phyloP scores from a whole-genome alignment of 768 basidiomycete genomes.

The Mycena epipterygia region DNA sequence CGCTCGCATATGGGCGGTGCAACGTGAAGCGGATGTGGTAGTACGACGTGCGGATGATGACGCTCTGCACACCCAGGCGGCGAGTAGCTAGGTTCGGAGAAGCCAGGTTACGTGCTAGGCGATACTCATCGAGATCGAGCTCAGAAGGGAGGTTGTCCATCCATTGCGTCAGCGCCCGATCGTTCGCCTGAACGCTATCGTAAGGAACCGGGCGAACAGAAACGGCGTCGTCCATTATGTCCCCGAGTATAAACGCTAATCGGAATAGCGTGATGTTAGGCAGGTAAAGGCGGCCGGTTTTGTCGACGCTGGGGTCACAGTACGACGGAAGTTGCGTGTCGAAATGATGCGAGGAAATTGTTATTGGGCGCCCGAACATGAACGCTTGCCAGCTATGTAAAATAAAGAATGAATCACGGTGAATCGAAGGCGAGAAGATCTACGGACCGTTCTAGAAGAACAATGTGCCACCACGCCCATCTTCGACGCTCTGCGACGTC shows the following conservation, averaged over 20 bases:
- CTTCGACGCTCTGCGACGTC: constrained; percentile 82
- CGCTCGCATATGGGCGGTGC: constrained; percentile 80
- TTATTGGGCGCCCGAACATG: constrained; percentile 84
- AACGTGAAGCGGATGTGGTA: constrained; percentile 89
- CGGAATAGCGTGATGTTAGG: constrained; percentile 83
- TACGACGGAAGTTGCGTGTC: constrained; percentile 84
- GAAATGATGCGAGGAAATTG: constrained; percentile 85
- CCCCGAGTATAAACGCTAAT: constrained; percentile 83
- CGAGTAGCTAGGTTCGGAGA: constrained; percentile 70
- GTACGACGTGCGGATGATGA: constrained; percentile 83
- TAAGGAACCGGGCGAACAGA: constrained; percentile 86
- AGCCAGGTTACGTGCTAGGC: constrained; percentile 78
- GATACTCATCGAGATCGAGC: constrained; percentile 82
- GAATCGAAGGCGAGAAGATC: constrained; percentile 22
- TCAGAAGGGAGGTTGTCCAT: constrained; percentile 82
- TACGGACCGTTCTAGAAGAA: constrained; percentile 80
- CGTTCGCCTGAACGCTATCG: constrained; percentile 78
- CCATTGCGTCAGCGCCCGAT: constrained; percentile 80
- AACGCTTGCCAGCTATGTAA: constrained; percentile 85
- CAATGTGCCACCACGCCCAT: constrained; percentile 94
- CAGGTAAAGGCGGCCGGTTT: constrained; percentile 75
- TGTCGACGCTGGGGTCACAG: constrained; percentile 74
- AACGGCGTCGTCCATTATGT: constrained; percentile 88
- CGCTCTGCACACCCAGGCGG: constrained; percentile 83
- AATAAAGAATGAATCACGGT: constrained; percentile 21